Percentiles rank a stretch among this genome's conserved stretches.
phyloP scores from a whole-genome alignment of 2,329 filamentous ascomycete species.

The Purpureocillium lavendulum region DNA sequence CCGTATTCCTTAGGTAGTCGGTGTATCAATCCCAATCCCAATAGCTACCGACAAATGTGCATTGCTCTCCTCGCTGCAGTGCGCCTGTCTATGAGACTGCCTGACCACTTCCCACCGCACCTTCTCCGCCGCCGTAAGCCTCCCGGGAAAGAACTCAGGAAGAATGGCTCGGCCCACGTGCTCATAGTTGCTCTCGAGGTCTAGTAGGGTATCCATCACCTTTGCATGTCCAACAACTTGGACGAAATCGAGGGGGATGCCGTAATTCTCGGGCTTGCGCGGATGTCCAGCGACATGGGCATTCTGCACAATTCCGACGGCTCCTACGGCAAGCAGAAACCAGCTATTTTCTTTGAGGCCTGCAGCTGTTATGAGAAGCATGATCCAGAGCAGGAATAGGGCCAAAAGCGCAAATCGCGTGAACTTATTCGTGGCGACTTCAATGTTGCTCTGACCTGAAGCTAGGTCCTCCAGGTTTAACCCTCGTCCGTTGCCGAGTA shows the following conservation, averaged over 20 bases:
- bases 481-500: slow-evolving; percentile 21
- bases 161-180: slow-evolving; percentile 1
- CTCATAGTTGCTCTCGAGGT: slow-evolving; percentile 4
- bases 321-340: slow-evolving; percentile 30
- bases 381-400: slow-evolving; percentile 24
- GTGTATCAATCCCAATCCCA: too few relatives aligned
- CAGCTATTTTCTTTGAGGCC: slow-evolving; percentile 26
- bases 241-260: slow-evolving; percentile 1
- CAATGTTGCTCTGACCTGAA: slow-evolving; percentile 9
- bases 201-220: slow-evolving; percentile 6
- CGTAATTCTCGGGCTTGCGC: neutral
- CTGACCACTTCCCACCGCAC: too few relatives aligned
- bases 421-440: neutral
- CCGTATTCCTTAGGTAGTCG: too few relatives aligned
- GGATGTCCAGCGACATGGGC: slow-evolving; percentile 20
- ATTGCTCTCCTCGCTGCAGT: too few relatives aligned
- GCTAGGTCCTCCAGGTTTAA: slow-evolving; percentile 34
- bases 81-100: too few relatives aligned
- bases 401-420: slow-evolving; percentile 9
- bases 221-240: slow-evolving; percentile 2
- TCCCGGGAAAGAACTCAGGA: slow-evolving; percentile 3
- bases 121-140: too few relatives aligned
- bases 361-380: slow-evolving; percentile 28
- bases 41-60: too few relatives aligned
- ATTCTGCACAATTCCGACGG: slow-evolving; percentile 30